A percentile compares a stretch with the other conserved stretches of the same genome.
Conservation (phyloP, 495 filamentous ascomycete genomes). For the Physcia stellaris region DNA sequence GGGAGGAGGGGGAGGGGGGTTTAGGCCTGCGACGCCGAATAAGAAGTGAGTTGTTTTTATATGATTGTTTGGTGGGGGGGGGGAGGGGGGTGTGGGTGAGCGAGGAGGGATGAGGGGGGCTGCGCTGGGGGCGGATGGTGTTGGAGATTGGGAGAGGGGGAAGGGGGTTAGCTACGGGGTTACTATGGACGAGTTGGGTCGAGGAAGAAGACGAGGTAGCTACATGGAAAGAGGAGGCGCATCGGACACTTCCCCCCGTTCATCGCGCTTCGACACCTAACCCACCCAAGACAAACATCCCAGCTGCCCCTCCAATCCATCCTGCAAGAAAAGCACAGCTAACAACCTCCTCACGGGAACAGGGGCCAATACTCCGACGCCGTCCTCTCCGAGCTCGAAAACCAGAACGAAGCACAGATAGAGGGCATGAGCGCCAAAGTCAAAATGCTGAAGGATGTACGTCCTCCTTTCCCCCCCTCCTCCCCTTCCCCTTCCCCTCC, state of each 20-base stretch:
- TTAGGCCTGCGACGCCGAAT: slow-evolving; percentile 69
- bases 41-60: slow-evolving; percentile 39
- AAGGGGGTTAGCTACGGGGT: background rate
- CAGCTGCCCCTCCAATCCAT: no score
- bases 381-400: slow-evolving; percentile 85
- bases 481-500: slow-evolving; percentile 2
- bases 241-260: no score
- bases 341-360: background rate
- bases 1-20: slow-evolving; percentile 25
- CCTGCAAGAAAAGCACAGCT: background rate
- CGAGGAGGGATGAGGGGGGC: background rate
- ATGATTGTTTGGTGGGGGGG: background rate
- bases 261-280: no score
- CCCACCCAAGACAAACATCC: no score
- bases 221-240: background rate
- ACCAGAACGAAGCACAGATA: slow-evolving; percentile 84
- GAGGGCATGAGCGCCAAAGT: slow-evolving; percentile 87
- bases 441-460: slow-evolving; percentile 77
- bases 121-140: background rate
- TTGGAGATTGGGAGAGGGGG: background rate
- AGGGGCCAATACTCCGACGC: slow-evolving; percentile 91
- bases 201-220: background rate
- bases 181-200: background rate
- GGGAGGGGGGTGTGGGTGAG: background rate
- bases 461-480: slow-evolving; percentile 20